These are phyloP conservation scores for Kazachstania psychrophila DNA, from an alignment of 805 yeast species.

Conservation along the genomic window DNA sequence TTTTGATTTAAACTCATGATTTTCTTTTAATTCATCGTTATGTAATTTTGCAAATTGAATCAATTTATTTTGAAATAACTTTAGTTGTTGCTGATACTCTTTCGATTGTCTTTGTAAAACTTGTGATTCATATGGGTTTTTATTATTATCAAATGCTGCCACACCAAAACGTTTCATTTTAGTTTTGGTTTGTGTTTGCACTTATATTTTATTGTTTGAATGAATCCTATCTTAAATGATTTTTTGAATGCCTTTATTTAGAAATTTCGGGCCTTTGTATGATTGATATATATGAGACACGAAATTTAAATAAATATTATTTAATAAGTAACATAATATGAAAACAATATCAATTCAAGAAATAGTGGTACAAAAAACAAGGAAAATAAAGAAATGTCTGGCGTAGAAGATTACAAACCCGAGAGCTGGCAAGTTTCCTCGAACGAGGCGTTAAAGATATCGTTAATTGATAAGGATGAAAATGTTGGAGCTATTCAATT, in stretches of 20 bases:
- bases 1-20: slow-evolving; percentile 56
- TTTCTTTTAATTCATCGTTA: slow-evolving; percentile 52
- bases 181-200: no score
- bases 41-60: slow-evolving; percentile 68
- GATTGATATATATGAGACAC: no score
- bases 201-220: background rate
- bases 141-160: slow-evolving; percentile 35
- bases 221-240: background rate
- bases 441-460: slow-evolving; percentile 55
- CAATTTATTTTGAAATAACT: slow-evolving; percentile 68
- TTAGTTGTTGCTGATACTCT: slow-evolving; percentile 60
- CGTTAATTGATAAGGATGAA: slow-evolving; percentile 53
- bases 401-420: slow-evolving; percentile 37
- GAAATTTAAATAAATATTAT: no score
- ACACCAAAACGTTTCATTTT: slow-evolving; percentile 38
- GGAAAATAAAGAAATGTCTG: no score
- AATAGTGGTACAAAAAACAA: no score
- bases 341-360: no score
- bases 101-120: slow-evolving; percentile 43
- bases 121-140: slow-evolving; percentile 7
- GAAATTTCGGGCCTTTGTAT: no score
- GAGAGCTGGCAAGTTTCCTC: slow-evolving; percentile 70
- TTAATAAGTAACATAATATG: no score
- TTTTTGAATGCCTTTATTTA: background rate
- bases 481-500: slow-evolving; percentile 52